Base-by-base conservation (phyloP, 495 filamentous ascomycete genomes). In the Aspergillus ellipticus region DNA sequence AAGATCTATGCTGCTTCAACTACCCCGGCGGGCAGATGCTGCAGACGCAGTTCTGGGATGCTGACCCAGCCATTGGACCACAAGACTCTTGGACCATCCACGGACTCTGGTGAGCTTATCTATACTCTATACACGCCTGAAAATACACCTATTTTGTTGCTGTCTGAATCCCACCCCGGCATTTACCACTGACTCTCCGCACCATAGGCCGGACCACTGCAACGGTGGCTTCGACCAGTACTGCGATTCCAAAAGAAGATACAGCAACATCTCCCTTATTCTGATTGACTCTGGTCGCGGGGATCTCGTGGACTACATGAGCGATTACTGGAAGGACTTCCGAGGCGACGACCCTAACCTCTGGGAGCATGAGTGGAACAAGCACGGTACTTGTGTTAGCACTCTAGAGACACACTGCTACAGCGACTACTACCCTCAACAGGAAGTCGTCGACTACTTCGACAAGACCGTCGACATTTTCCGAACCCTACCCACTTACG, bases 11-110 rank as follows among this genome's bases (percentile, higher is more conserved):
- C 74, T 96, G 91, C 74, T 91, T 92, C 70, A 89, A 93, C 62
- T 71, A 86, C 48, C 89, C 89, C 0, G 89, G 90, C 16, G 91
- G 92, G 1, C 83, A 87, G 53, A 70, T 96, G 49, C 76, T 96
- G 48, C 82, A 85, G 64, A 92, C 91, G 2, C 90, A 96, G 63
- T 94, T 96, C 74, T 96, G 90, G 90, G 90, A 96, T 63, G 78
- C 80, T 5, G 71, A 82, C 60, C 85, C 85, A 29, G 75, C 85
- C n/a, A 79, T 85, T 9, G 88, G 87, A 6, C 88, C 87, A 16
- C 79, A 78, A 31, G 82, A 93, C 62, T 85, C 84, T 43, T 96
- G 90, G 91, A 94, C 90, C 2, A 77, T 96, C 19, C 92, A 95
- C 63, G 90, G 91, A n/a, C 76, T 96, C 28, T 96, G 92, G 78